These are phyloP conservation scores for Sideroxylon spinosum DNA, from an alignment of 179 eudicot genomes.

Conservation along the genomic window DNA sequence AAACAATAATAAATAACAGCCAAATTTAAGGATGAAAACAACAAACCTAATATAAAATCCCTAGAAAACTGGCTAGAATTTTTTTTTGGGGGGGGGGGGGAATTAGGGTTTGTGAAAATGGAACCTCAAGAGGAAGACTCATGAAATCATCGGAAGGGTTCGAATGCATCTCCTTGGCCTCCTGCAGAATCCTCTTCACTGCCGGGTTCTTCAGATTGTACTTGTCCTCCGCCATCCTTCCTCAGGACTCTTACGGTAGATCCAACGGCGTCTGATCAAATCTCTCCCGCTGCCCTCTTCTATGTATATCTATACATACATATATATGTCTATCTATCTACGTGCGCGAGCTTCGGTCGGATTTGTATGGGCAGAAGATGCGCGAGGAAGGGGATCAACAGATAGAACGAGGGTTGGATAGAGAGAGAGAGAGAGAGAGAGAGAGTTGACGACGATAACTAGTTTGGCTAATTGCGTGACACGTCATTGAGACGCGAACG, in stretches of 20 bases:
- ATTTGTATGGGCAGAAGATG: neutral
- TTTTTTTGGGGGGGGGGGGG: neutral
- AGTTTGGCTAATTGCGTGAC: neutral
- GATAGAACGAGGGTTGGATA: neutral
- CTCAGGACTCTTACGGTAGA: neutral
- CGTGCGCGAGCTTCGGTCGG: neutral
- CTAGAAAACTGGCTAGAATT: neutral
- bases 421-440: no score
- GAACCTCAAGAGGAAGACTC: conserved; percentile 96
- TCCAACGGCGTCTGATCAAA: neutral
- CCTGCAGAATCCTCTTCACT: conserved; percentile 93
- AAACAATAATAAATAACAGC: neutral
- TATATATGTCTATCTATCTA: neutral
- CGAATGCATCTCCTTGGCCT: conserved; percentile 94
- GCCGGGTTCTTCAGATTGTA: conserved; percentile 90
- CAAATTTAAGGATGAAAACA: neutral
- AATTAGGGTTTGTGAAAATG: neutral
- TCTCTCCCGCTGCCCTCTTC: neutral
- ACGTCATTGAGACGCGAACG: neutral
- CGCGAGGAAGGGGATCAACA: neutral
- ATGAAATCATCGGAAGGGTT: conserved; percentile 93
- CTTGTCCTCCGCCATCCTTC: conserved; percentile 53
- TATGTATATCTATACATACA: no score
- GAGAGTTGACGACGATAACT: neutral
- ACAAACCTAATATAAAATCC: conserved; percentile 4